Conservation (phyloP, 306 rosid species). For the Carpinus viminea region DNA sequence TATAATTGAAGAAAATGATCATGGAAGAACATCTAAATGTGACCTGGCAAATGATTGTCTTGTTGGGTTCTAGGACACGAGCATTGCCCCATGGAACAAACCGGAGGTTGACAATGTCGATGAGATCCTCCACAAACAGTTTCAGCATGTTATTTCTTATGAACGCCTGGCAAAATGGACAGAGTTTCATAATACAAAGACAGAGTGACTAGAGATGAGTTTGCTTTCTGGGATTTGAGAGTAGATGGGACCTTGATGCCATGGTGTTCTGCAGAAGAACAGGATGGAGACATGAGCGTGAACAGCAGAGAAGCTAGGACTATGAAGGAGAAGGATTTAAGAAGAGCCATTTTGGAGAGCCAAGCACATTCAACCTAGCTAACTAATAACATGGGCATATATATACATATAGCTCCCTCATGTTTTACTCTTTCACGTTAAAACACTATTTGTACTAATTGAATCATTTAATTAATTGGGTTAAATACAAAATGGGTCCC, state of each 20-base stretch:
- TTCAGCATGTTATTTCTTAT: background rate
- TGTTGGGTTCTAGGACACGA: background rate
- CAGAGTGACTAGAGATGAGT: background rate
- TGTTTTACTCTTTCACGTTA: too few species aligned
- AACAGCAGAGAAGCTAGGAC: background rate
- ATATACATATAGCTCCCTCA: background rate
- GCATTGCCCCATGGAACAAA: conserved; percentile 10
- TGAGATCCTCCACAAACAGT: background rate
- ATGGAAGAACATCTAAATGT: background rate
- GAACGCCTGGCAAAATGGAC: background rate
- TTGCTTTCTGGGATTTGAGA: background rate
- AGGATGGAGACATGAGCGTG: background rate
- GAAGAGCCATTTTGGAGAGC: conserved; percentile 2
- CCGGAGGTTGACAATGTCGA: background rate
- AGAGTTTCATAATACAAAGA: background rate
- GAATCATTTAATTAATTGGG: too few species aligned
- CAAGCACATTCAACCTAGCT: background rate
- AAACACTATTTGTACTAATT: too few species aligned
- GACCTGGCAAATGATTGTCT: conserved; percentile 10
- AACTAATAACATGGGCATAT: background rate
- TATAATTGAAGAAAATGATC: background rate
- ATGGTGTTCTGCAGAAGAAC: background rate
- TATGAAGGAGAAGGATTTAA: background rate
- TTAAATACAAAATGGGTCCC: too few species aligned
- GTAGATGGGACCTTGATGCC: background rate